Percentiles rank a stretch among this genome's conserved stretches.
Evolutionary conservation across 192 early-diverging fungal genomes (phyloP).

Genomic region (Umbelopsis isabellina): DNA sequence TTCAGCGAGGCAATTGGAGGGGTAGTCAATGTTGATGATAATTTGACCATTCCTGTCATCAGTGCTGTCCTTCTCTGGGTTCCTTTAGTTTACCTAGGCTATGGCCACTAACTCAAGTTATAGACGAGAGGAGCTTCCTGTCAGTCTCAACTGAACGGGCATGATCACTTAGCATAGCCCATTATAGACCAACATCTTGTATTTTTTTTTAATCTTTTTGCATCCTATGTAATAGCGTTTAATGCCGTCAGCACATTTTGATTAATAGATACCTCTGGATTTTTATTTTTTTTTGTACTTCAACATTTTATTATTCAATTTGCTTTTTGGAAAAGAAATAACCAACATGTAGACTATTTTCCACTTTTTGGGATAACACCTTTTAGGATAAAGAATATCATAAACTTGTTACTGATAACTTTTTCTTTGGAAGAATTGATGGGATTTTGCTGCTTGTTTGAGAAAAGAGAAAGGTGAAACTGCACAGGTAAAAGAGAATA

Average conservation of each 20-base stretch:
- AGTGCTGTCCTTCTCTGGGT: constrained; percentile 45
- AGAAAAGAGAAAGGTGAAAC: background rate
- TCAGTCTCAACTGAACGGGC: background rate
- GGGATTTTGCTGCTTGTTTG: background rate
- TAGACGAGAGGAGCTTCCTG: background rate
- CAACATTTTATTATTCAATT: constrained; percentile 15
- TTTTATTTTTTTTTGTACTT: constrained; percentile 3
- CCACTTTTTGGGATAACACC: background rate
- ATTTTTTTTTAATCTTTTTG: too few species aligned
- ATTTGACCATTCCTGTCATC: constrained; percentile 48
- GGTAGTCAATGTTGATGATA: constrained; percentile 46
- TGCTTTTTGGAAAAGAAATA: background rate
- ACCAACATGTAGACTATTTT: constrained; percentile 16
- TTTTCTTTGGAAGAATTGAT: background rate
- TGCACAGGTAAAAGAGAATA: background rate
- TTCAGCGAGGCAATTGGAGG: constrained; percentile 46
- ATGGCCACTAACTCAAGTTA: constrained; percentile 10
- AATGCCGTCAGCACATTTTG: too few species aligned
- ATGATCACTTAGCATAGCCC: background rate
- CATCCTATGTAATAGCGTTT: too few species aligned
- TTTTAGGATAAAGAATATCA: background rate
- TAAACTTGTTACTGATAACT: background rate
- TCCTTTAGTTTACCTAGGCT: constrained; percentile 25
- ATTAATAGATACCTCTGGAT: background rate
- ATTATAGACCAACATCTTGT: background rate